Evolutionary conservation across 148 eudicot genomes (phyloP).

Genomic region (Camellia japonica): DNA sequence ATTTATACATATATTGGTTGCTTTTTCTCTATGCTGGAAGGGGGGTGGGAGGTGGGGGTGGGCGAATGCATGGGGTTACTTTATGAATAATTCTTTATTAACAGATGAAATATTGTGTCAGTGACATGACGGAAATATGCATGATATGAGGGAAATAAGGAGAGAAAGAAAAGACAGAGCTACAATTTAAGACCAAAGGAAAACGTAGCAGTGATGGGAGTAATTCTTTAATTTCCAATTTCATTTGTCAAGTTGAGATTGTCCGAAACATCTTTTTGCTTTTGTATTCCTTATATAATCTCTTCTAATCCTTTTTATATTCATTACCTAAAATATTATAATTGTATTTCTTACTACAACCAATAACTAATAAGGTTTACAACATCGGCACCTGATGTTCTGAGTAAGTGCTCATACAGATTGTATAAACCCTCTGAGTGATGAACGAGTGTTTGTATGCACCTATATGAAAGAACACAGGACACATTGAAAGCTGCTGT

Average conservation of each 20-base stretch:
- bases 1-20: too few species aligned
- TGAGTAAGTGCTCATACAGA: background rate
- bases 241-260: background rate
- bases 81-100: background rate
- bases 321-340: background rate
- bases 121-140: background rate
- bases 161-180: background rate
- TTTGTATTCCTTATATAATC: background rate
- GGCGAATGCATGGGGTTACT: background rate
- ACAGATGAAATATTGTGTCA: background rate
- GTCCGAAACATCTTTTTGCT: background rate
- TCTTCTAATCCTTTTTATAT: background rate
- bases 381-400: background rate
- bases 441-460: background rate
- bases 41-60: too few species aligned
- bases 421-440: background rate
- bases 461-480: background rate
- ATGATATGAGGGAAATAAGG: background rate
- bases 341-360: background rate
- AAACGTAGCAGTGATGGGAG: too few species aligned
- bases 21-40: too few species aligned
- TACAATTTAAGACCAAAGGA: too few species aligned
- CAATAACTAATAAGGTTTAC: background rate
- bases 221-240: too few species aligned
- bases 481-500: background rate